A percentile compares a stretch with the other conserved stretches of the same genome.
Evolutionary conservation across 805 yeast genomes (phyloP).

Genomic region (Myxozyma sirexii): DNA sequence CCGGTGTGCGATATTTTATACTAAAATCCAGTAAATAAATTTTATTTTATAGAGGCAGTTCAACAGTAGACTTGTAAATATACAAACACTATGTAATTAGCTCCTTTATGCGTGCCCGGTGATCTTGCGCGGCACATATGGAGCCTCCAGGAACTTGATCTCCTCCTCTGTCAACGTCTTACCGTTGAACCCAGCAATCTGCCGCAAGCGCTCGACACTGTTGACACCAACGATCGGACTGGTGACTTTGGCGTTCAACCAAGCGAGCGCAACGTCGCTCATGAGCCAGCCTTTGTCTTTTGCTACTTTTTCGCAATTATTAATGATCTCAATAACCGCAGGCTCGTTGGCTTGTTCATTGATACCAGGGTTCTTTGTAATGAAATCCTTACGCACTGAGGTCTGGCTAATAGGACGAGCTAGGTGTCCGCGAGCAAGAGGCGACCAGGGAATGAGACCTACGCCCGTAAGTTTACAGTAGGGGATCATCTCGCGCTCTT

Average conservation of each 20-base stretch:
- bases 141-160: slow-evolving; percentile 41
- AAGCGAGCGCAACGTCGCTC: slow-evolving; percentile 58
- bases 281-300: slow-evolving; percentile 51
- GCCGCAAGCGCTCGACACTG: slow-evolving; percentile 55
- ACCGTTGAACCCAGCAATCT: slow-evolving; percentile 49
- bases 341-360: slow-evolving; percentile 28
- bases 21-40: too few species aligned
- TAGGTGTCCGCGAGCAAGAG: slow-evolving; percentile 57
- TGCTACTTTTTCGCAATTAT: slow-evolving; percentile 56
- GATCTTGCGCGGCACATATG: slow-evolving; percentile 36
- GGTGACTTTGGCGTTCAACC: slow-evolving; percentile 56
- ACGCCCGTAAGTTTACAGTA: slow-evolving; percentile 57
- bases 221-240: slow-evolving; percentile 60
- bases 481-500: slow-evolving; percentile 63
- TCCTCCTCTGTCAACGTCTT: slow-evolving; percentile 47
- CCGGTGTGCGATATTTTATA: too few species aligned
- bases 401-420: slow-evolving; percentile 50
- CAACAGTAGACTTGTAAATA: too few species aligned
- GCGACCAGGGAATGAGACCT: slow-evolving; percentile 65
- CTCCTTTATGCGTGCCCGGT: slow-evolving; percentile 18
- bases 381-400: slow-evolving; percentile 22
- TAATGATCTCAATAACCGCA: slow-evolving; percentile 43
- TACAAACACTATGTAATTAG: too few species aligned
- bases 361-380: slow-evolving; percentile 9
- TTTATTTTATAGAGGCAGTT: too few species aligned